Evolutionary conservation across 768 basidiomycete genomes (phyloP).

Genomic region (Coprinopsis strossmayeri): DNA sequence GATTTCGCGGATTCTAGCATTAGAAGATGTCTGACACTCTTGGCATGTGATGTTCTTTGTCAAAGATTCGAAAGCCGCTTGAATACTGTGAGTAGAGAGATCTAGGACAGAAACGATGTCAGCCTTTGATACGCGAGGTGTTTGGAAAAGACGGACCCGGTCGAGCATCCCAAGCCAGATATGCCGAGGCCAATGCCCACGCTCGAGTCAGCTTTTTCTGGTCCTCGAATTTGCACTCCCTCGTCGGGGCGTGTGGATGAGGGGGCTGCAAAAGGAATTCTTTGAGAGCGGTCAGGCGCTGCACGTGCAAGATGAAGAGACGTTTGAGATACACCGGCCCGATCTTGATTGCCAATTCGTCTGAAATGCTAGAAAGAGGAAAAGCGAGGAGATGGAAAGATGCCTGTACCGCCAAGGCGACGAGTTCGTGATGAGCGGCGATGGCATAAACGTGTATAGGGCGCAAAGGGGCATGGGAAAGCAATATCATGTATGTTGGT

Average conservation of each 20-base stretch:
- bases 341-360: slow-evolving; percentile 25
- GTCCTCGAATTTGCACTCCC: slow-evolving; percentile 15
- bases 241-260: slow-evolving; percentile 12
- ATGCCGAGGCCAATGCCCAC: slow-evolving; percentile 20
- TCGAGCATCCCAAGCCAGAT: slow-evolving; percentile 19
- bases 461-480: slow-evolving; percentile 19
- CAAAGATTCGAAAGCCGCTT: slow-evolving; percentile 40
- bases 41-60: slow-evolving; percentile 41
- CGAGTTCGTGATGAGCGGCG: slow-evolving; percentile 21
- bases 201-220: slow-evolving; percentile 19
- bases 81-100: slow-evolving; percentile 41
- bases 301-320: slow-evolving; percentile 28
- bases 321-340: slow-evolving; percentile 31
- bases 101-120: slow-evolving; percentile 24
- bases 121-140: no score
- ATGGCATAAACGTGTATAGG: slow-evolving; percentile 34
- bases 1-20: slow-evolving; percentile 40
- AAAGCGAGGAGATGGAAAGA: slow-evolving; percentile 31
- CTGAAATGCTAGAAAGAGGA: slow-evolving; percentile 22
- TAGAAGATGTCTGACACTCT: slow-evolving; percentile 33
- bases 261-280: slow-evolving; percentile 15
- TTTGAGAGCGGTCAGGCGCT: slow-evolving; percentile 26
- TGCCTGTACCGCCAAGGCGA: slow-evolving; percentile 28
- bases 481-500: slow-evolving; percentile 19
- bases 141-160: slow-evolving; percentile 15